Evolutionary conservation across 2,329 filamentous ascomycete genomes (phyloP).

Genomic region (Arthrobotrys sphaeroides): DNA sequence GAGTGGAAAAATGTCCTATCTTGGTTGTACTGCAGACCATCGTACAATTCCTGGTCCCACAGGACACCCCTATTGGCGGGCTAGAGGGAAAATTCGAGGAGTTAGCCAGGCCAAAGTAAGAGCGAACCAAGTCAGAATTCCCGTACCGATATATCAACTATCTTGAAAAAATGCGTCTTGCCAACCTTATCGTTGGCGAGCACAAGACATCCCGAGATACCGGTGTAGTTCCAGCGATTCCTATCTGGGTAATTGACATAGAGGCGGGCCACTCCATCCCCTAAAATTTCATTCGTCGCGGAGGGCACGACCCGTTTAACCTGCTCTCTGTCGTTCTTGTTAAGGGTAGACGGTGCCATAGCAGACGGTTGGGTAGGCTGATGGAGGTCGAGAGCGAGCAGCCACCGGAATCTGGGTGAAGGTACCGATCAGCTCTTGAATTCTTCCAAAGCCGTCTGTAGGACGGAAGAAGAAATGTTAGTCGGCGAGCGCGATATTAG

Average conservation of each 20-base stretch:
- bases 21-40: conserved; percentile 93
- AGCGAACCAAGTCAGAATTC: conserved; percentile 55
- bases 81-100: background rate
- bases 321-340: conserved; percentile 92
- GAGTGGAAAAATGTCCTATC: conserved; percentile 97
- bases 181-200: conserved; percentile 93
- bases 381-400: background rate
- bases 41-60: conserved; percentile 98
- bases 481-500: too few species aligned
- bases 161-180: conserved; percentile 95
- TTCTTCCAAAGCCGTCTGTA: background rate
- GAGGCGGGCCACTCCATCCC: conserved; percentile 89
- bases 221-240: conserved; percentile 90
- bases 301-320: conserved; percentile 95
- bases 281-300: conserved; percentile 95
- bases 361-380: background rate
- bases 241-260: conserved; percentile 91
- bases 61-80: conserved; percentile 77
- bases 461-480: background rate
- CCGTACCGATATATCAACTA: conserved; percentile 92
- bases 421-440: background rate
- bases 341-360: conserved; percentile 72
- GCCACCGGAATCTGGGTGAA: background rate
- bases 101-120: background rate
- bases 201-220: conserved; percentile 88